Evolutionary conservation across 257 asterid species (phyloP).

Genomic region (Oldenlandia corymbosa): DNA sequence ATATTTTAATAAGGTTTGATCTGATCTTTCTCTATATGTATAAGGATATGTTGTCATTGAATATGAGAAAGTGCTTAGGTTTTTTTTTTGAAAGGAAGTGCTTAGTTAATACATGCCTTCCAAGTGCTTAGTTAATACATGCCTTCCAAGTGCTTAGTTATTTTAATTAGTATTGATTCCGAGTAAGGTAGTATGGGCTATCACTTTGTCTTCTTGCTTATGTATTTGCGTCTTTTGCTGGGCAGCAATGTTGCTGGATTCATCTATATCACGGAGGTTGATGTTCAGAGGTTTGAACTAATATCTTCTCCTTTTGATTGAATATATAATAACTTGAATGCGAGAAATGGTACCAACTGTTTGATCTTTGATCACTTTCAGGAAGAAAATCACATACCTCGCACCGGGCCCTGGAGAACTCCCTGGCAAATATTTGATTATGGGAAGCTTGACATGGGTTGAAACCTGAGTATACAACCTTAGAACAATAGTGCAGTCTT

Average conservation of each 20-base stretch:
- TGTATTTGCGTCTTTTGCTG: constrained; percentile 6
- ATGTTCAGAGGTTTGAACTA: constrained; percentile 58
- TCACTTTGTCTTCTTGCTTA: constrained; percentile 10
- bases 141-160: neutral
- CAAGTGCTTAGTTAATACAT: neutral
- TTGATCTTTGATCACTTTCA: neutral
- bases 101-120: neutral
- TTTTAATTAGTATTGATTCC: neutral
- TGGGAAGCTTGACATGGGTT: no score
- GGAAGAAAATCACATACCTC: no score
- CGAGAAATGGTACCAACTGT: neutral
- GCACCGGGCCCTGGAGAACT: no score
- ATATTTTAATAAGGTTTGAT: neutral
- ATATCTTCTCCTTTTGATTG: constrained; percentile 4
- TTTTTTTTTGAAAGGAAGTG: no score
- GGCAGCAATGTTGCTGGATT: constrained; percentile 91
- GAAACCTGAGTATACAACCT: no score
- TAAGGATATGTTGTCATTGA: no score
- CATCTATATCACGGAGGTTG: constrained; percentile 82
- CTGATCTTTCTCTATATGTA: neutral
- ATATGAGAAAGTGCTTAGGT: no score
- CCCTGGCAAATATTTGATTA: no score
- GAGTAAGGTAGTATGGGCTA: neutral
- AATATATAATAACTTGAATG: neutral
- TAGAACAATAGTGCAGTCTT: no score